These are phyloP conservation scores for Cystobasidiaceae sp. DNA, from an alignment of 1,284 basidiomycete species.

Conservation along the genomic window DNA sequence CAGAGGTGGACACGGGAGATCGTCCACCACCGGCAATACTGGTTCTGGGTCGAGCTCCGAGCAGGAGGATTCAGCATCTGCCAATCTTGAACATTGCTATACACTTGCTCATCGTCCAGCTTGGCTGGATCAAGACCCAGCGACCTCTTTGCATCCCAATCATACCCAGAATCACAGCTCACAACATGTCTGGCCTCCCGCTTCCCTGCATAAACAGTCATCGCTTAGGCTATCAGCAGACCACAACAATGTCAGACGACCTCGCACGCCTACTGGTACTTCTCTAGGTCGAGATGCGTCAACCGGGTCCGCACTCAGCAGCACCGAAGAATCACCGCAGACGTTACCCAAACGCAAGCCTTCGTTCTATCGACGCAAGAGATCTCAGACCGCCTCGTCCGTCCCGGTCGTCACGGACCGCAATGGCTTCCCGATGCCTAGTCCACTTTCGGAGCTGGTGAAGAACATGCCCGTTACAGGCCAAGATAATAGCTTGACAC, in stretches of 20 bases:
- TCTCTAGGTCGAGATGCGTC: no score
- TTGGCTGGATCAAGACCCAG: neutral
- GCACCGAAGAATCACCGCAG: no score
- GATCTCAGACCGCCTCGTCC: conserved; percentile 17
- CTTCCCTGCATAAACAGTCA: neutral
- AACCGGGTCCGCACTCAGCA: neutral
- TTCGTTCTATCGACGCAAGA: conserved; percentile 23
- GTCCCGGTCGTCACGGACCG: neutral
- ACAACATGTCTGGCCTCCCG: neutral
- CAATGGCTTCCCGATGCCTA: conserved; percentile 22
- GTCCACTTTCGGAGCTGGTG: conserved; percentile 21
- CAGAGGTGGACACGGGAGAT: no score
- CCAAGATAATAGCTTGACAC: neutral
- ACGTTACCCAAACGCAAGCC: conserved; percentile 22
- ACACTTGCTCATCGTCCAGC: neutral
- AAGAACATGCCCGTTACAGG: conserved; percentile 10
- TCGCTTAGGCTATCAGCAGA: neutral
- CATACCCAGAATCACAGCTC: no score
- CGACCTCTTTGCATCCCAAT: neutral
- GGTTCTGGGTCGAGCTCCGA: conserved; percentile 5
- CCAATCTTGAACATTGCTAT: neutral
- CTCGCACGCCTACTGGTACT: no score
- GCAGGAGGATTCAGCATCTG: neutral
- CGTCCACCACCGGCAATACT: neutral
- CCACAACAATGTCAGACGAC: neutral